phyloP scores from a whole-genome alignment of 1,284 basidiomycete species.

The Apiotrichum akiyoshidainum region DNA sequence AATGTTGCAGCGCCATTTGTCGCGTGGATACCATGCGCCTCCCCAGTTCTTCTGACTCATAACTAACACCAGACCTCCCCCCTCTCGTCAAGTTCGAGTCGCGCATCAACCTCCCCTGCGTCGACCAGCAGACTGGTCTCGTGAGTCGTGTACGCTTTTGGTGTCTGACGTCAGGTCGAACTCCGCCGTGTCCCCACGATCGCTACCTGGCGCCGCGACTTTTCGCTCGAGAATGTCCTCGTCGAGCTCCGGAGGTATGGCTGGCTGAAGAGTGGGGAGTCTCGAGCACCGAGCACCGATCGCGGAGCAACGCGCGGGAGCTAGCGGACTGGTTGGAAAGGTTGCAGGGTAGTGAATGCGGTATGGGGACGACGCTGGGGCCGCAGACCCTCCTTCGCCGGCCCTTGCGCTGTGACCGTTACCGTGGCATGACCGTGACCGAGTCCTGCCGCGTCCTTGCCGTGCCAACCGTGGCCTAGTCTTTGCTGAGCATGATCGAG shows the following conservation, averaged over 20 bases:
- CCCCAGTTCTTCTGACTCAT: constrained; percentile 52
- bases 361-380: no score
- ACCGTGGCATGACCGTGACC: not conserved
- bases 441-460: no score
- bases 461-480: no score
- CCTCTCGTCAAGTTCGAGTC: constrained; percentile 66
- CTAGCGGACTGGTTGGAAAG: no score
- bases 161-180: constrained; percentile 58
- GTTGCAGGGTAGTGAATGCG: no score
- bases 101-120: constrained; percentile 93
- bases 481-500: no score
- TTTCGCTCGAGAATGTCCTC: constrained; percentile 80
- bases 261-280: not conserved
- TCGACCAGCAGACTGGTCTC: constrained; percentile 64
- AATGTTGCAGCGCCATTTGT: no score
- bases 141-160: constrained; percentile 32
- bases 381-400: no score
- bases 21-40: not conserved
- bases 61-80: constrained; percentile 36
- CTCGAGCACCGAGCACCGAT: no score
- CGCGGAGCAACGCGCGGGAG: no score
- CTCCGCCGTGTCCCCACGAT: constrained; percentile 66
- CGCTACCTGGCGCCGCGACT: constrained; percentile 67
- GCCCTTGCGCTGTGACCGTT: no score
- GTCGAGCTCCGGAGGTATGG: constrained; percentile 83